A percentile compares a stretch with the other conserved stretches of the same genome.
These are phyloP conservation scores for Physcomitrium patens DNA, from an alignment of 225 moss, liverwort and hornwort species.

Conservation along the genomic window DNA sequence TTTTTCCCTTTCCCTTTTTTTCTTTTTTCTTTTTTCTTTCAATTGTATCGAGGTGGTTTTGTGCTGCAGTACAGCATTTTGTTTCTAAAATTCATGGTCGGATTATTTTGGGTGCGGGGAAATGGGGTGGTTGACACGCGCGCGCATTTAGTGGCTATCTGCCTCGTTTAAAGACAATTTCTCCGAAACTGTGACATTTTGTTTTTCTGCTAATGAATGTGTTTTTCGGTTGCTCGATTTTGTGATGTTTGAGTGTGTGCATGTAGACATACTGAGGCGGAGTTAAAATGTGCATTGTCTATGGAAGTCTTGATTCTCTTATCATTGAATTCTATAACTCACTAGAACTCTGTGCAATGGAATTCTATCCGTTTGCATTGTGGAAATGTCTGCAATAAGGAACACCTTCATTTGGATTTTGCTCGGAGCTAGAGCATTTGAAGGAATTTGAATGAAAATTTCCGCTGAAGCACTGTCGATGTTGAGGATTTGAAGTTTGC, in stretches of 20 bases:
- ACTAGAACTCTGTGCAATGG: too few relatives aligned
- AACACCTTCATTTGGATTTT: background rate
- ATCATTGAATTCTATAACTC: too few relatives aligned
- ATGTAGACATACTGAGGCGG: background rate
- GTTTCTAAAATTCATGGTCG: background rate
- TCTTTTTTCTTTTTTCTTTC: too few relatives aligned
- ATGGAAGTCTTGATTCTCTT: background rate
- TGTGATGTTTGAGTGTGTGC: background rate
- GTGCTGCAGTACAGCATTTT: background rate
- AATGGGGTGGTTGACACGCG: background rate
- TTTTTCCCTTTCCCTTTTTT: too few relatives aligned
- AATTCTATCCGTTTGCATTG: too few relatives aligned
- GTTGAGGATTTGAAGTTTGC: background rate
- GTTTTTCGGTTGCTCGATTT: background rate
- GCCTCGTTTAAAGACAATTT: background rate
- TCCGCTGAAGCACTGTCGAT: background rate
- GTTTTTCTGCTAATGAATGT: background rate
- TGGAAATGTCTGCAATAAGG: too few relatives aligned
- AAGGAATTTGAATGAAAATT: background rate
- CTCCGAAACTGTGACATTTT: background rate
- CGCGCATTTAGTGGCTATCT: background rate
- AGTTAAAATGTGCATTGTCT: background rate
- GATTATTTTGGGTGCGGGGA: background rate
- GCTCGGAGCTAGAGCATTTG: background rate
- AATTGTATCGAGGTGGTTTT: background rate